phyloP scores from a whole-genome alignment of 139 green algal genomes.

The Micromonas commoda region DNA sequence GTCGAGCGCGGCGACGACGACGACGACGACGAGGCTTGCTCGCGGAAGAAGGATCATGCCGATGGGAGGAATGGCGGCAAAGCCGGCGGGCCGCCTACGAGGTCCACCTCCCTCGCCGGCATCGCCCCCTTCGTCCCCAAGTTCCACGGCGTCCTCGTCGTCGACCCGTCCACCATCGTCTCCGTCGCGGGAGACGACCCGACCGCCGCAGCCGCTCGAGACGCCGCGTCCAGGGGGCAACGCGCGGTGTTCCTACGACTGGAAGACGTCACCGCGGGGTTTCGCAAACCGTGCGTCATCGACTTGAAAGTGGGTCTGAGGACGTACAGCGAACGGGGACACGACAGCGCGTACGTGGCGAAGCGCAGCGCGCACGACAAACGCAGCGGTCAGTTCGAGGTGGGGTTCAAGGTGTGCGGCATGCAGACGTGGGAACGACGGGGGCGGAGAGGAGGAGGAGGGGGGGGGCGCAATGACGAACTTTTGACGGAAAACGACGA shows the following conservation, averaged over 20 bases:
- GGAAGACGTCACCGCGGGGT: not conserved
- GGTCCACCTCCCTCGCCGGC: not conserved
- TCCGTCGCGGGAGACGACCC: not conserved
- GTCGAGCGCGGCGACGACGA: too few species aligned
- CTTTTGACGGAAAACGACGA: not conserved
- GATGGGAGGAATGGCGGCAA: too few species aligned
- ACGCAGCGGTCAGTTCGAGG: not conserved
- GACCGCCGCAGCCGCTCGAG: not conserved
- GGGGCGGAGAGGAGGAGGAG: not conserved
- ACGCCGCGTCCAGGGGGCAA: not conserved
- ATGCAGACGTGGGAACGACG: not conserved
- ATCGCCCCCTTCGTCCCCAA: not conserved
- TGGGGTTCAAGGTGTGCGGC: not conserved
- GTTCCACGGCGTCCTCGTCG: not conserved
- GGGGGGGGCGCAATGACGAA: not conserved
- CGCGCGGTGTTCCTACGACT: not conserved
- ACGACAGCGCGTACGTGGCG: not conserved
- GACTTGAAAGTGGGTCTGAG: not conserved
- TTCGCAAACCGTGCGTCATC: not conserved
- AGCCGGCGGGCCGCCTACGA: too few species aligned
- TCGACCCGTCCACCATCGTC: not conserved
- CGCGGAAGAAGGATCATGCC: too few species aligned
- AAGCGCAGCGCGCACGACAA: not conserved
- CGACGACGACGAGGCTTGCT: too few species aligned
- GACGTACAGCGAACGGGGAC: not conserved